These are phyloP conservation scores for Papiliotrema fonsecae DNA, from an alignment of 1,284 basidiomycete genomes.

Conservation along the genomic window DNA sequence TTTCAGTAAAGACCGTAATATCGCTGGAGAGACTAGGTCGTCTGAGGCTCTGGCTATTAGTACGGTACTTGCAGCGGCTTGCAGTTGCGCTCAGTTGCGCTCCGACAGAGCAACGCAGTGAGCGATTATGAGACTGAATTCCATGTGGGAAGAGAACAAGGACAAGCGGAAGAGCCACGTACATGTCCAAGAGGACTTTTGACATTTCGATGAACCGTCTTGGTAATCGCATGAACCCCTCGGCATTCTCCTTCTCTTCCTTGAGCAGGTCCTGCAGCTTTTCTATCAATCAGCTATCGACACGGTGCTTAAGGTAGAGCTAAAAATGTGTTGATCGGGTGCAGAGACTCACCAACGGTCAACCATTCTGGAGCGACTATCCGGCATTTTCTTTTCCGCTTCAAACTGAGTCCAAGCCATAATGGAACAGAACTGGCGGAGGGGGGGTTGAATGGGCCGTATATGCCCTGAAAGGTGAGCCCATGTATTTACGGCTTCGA, in stretches of 20 bases:
- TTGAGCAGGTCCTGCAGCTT: conserved; percentile 66
- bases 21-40: conserved; percentile 76
- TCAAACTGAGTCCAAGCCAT: conserved; percentile 92
- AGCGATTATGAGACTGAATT: too few species aligned
- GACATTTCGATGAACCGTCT: conserved; percentile 84
- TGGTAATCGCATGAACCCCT: conserved; percentile 70
- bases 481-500: too few species aligned
- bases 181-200: conserved; percentile 87
- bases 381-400: conserved; percentile 87
- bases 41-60: conserved; percentile 89
- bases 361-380: conserved; percentile 89
- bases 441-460: conserved; percentile 88
- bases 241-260: conserved; percentile 62
- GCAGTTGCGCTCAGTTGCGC: too few species aligned
- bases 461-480: conserved; percentile 74
- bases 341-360: conserved; percentile 64
- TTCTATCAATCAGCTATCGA: conserved; percentile 52
- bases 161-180: conserved; percentile 37
- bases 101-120: too few species aligned
- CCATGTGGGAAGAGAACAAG: background rate
- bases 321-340: background rate
- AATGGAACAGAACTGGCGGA: conserved; percentile 75
- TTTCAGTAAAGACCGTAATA: conserved; percentile 77
- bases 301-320: background rate
- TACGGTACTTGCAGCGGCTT: too few species aligned